A percentile compares a stretch with the other conserved stretches of the same genome.
These are phyloP conservation scores for Neocucurbitaria cava DNA, from an alignment of 2,329 filamentous ascomycete species.

Conservation along the genomic window DNA sequence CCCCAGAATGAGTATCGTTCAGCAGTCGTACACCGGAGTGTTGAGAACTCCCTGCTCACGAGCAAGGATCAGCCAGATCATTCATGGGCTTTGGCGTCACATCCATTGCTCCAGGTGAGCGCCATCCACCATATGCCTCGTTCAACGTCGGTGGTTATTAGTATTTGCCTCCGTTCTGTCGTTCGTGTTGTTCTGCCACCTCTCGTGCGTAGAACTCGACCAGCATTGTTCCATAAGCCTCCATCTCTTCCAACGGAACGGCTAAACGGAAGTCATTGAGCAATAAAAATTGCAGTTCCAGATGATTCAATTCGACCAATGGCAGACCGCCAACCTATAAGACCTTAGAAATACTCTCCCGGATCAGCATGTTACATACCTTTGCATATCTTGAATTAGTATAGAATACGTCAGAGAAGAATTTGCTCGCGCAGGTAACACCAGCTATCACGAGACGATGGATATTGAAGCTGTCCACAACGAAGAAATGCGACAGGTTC, in stretches of 20 bases:
- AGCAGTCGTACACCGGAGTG: background rate
- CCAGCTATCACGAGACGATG: conserved; percentile 95
- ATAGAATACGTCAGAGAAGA: conserved; percentile 98
- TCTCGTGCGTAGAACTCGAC: conserved; percentile 97
- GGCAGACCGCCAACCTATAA: conserved; percentile 91
- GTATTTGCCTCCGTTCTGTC: conserved; percentile 27
- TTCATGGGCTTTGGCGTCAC: background rate
- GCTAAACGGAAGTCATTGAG: conserved; percentile 96
- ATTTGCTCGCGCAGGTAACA: conserved; percentile 98
- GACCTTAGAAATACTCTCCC: conserved; percentile 7
- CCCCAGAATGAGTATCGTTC: conserved; percentile 8
- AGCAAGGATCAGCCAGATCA: background rate
- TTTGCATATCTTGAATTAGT: conserved; percentile 99
- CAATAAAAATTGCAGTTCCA: conserved; percentile 93
- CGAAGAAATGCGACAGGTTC: conserved; percentile 76
- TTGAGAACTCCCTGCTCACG: background rate
- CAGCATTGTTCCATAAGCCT: conserved; percentile 97
- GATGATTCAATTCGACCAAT: conserved; percentile 88
- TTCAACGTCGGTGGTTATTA: background rate
- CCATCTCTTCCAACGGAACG: conserved; percentile 91
- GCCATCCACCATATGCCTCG: background rate
- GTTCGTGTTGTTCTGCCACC: conserved; percentile 70
- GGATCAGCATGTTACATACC: conserved; percentile 62
- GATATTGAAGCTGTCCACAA: conserved; percentile 99
- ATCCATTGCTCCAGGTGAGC: background rate